Percentiles rank a stretch among this genome's conserved stretches.
These are phyloP conservation scores for Pistacia vera DNA, from an alignment of 345 rosid species.

Conservation along the genomic window DNA sequence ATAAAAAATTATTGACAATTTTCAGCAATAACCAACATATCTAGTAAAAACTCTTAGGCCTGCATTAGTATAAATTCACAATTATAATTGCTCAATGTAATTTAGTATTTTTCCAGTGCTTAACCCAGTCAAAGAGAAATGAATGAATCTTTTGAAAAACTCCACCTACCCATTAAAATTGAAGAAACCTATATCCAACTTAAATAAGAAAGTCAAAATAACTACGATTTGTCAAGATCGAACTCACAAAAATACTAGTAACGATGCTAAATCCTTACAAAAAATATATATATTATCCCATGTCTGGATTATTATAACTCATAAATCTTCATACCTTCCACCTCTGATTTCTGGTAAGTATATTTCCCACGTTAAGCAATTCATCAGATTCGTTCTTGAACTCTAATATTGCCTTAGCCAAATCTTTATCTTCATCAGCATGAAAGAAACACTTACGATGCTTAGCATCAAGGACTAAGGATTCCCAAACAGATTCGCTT, in stretches of 20 bases:
- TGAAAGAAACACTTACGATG: slow-evolving; percentile 43
- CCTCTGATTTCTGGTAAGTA: slow-evolving; percentile 33
- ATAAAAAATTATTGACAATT: neutral
- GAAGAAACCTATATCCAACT: too few relatives aligned
- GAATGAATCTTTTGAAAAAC: too few relatives aligned
- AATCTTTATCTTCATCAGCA: slow-evolving; percentile 40
- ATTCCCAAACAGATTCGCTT: slow-evolving; percentile 40
- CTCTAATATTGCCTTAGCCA: slow-evolving; percentile 37
- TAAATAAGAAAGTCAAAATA: too few relatives aligned
- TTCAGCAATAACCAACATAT: too few relatives aligned
- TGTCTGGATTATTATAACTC: neutral
- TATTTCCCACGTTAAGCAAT: slow-evolving; percentile 31
- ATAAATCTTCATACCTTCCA: slow-evolving; percentile 43
- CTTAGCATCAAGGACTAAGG: slow-evolving; percentile 43
- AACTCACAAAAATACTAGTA: too few relatives aligned
- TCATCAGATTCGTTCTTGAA: slow-evolving; percentile 40
- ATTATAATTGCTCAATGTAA: too few relatives aligned
- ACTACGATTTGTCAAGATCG: too few relatives aligned
- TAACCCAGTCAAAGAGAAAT: too few relatives aligned
- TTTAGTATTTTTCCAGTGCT: too few relatives aligned
- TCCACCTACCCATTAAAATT: too few relatives aligned
- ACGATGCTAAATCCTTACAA: neutral
- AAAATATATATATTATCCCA: neutral
- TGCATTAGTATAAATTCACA: too few relatives aligned
- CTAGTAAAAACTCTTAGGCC: too few relatives aligned